Evolutionary conservation across 2,329 filamentous ascomycete species (phyloP).

Genomic region (Penicillium sp.): DNA sequence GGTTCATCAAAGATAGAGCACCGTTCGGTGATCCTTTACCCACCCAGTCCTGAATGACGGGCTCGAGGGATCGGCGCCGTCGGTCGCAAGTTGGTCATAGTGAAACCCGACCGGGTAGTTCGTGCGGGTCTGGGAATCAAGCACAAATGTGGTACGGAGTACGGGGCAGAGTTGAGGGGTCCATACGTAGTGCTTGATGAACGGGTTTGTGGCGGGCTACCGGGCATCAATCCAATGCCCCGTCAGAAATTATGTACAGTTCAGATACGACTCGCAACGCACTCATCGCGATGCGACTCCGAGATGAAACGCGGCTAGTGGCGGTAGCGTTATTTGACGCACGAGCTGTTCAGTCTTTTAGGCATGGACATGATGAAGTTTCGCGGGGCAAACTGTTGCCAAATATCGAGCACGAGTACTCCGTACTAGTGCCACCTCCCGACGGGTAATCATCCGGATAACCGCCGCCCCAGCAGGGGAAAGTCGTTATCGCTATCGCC

Average conservation of each 20-base stretch:
- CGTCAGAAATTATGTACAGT: slow-evolving; percentile 34
- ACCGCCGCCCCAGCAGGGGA: slow-evolving; percentile 40
- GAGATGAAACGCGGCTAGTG: slow-evolving; percentile 46
- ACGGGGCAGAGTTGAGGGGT: slow-evolving; percentile 30
- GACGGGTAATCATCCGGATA: slow-evolving; percentile 46
- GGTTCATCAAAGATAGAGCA: slow-evolving; percentile 45
- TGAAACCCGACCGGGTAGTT: slow-evolving; percentile 39
- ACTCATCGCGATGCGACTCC: too few relatives aligned
- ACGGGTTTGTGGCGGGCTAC: slow-evolving; percentile 21
- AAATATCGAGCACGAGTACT: slow-evolving; percentile 46
- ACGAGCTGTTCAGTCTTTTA: too few relatives aligned
- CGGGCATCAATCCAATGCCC: slow-evolving; percentile 42
- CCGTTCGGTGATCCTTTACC: slow-evolving; percentile 35
- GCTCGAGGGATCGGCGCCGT: slow-evolving; percentile 26
- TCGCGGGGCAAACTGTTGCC: slow-evolving; percentile 42
- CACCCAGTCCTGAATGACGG: slow-evolving; percentile 31
- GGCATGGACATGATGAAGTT: too few relatives aligned
- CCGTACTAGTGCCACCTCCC: slow-evolving; percentile 41
- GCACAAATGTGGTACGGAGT: too few relatives aligned
- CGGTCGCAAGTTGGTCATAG: slow-evolving; percentile 26
- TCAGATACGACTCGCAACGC: slow-evolving; percentile 41
- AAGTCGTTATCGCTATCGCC: slow-evolving; percentile 30
- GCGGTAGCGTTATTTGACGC: slow-evolving; percentile 41
- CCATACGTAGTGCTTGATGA: slow-evolving; percentile 36
- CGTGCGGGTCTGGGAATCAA: slow-evolving; percentile 35